These are phyloP conservation scores for Phanerodontia chrysosporium DNA, from an alignment of 768 basidiomycete genomes.

Conservation along the genomic window DNA sequence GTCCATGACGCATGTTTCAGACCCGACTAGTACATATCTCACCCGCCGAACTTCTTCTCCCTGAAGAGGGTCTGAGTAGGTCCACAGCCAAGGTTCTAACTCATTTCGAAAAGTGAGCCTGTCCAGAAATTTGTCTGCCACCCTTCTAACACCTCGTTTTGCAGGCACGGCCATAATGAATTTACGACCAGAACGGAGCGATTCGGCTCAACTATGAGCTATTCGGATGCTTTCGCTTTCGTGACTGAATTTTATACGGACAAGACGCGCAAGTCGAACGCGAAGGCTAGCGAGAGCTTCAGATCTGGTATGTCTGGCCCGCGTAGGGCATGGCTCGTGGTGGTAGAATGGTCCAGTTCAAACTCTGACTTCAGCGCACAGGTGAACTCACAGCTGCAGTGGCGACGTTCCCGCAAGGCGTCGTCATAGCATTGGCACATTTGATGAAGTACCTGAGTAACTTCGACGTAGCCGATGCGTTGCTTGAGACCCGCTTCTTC, in stretches of 20 bases:
- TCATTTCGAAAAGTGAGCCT: constrained; percentile 60
- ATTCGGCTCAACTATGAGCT: constrained; percentile 49
- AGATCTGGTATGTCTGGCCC: background rate
- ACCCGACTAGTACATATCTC: constrained; percentile 83
- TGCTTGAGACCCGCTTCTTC: constrained; percentile 77
- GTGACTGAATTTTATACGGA: constrained; percentile 65
- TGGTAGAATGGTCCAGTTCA: no score
- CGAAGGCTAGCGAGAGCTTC: background rate
- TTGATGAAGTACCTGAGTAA: constrained; percentile 62
- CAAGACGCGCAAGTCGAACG: constrained; percentile 32
- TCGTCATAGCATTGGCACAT: constrained; percentile 71
- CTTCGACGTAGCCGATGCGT: constrained; percentile 76
- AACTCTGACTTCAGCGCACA: no score
- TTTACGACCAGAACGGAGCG: constrained; percentile 59
- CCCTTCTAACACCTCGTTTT: background rate
- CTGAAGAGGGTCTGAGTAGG: constrained; percentile 52
- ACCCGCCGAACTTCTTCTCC: constrained; percentile 78
- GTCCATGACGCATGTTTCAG: constrained; percentile 32
- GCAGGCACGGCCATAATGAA: constrained; percentile 22
- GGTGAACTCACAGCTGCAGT: constrained; percentile 60
- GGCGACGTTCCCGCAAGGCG: constrained; percentile 63
- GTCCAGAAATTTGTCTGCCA: background rate
- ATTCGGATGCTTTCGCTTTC: constrained; percentile 64
- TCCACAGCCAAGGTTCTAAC: constrained; percentile 72
- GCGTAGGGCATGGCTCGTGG: no score